Conservation (phyloP, 228 moss, liverwort and hornwort genomes). For the Sphagnum fallax region DNA sequence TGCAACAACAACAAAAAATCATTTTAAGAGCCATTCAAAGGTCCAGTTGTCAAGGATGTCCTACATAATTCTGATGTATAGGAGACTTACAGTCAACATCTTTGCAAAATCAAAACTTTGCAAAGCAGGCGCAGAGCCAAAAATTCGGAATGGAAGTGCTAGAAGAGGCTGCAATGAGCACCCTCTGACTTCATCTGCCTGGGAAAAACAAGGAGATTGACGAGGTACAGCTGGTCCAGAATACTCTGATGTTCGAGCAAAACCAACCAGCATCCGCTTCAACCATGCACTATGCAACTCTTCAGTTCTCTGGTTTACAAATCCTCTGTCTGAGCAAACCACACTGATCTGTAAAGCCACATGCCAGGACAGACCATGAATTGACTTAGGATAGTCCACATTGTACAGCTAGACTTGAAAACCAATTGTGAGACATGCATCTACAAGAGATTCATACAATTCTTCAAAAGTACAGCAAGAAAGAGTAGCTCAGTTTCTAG, state of each 20-base stretch:
- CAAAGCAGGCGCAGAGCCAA: constrained; percentile 89
- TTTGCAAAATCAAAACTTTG: constrained; percentile 99
- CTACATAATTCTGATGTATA: no score
- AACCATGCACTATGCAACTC: constrained; percentile 69
- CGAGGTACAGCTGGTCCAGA: constrained; percentile 66
- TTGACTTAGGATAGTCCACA: neutral
- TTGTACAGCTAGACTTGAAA: no score
- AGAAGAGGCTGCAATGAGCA: constrained; percentile 57
- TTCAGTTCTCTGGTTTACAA: constrained; percentile 56
- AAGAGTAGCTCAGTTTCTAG: no score
- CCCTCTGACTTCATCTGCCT: constrained; percentile 47
- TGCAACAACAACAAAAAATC: neutral
- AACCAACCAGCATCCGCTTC: constrained; percentile 71
- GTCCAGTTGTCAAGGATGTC: no score
- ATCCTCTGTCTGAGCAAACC: constrained; percentile 71
- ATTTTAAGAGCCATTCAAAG: no score
- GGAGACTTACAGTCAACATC: constrained; percentile 76
- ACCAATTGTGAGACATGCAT: no score
- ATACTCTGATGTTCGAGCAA: constrained; percentile 70
- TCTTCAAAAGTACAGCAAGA: no score
- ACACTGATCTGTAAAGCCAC: constrained; percentile 57
- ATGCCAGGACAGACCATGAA: neutral
- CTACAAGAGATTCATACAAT: no score
- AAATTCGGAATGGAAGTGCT: constrained; percentile 68
- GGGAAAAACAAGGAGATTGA: constrained; percentile 32